phyloP scores from a whole-genome alignment of 768 basidiomycete genomes.

The Kwoniella heveanensis region DNA sequence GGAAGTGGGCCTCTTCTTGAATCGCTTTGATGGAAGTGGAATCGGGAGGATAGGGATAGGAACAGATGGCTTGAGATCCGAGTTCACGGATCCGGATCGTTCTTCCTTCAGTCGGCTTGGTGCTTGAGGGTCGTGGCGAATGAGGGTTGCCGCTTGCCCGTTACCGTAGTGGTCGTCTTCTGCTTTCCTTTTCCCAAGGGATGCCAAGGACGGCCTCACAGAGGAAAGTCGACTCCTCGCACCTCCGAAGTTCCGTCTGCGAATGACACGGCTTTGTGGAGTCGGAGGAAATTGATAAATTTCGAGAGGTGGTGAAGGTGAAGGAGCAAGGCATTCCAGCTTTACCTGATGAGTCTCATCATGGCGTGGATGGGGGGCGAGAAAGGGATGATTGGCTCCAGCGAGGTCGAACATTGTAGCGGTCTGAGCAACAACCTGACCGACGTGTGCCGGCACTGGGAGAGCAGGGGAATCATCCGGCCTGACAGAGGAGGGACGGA shows the following conservation, averaged over 20 bases:
- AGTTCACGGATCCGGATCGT: neutral
- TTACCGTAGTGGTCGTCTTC: neutral
- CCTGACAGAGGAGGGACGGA: neutral
- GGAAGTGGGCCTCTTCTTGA: slow-evolving; percentile 34
- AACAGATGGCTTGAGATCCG: slow-evolving; percentile 11
- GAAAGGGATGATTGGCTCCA: neutral
- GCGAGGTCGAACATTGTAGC: too few relatives aligned
- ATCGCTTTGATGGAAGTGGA: slow-evolving; percentile 46
- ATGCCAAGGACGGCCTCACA: too few relatives aligned
- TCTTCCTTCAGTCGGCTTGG: slow-evolving; percentile 13
- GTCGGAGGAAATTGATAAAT: too few relatives aligned
- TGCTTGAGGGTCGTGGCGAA: too few relatives aligned
- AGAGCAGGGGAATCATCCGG: too few relatives aligned
- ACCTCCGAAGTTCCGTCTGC: too few relatives aligned
- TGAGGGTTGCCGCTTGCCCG: neutral
- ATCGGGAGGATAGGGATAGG: slow-evolving; percentile 33
- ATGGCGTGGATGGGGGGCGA: neutral
- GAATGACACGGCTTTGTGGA: too few relatives aligned
- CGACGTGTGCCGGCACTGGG: too few relatives aligned
- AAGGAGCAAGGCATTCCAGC: neutral
- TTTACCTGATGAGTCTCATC: too few relatives aligned
- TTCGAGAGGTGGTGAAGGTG: neutral
- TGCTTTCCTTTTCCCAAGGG: neutral
- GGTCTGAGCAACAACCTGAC: too few relatives aligned
- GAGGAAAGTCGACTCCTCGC: too few relatives aligned